Base-by-base conservation (phyloP, 202 grass and related monocot species). In the Panicum virgatum region DNA sequence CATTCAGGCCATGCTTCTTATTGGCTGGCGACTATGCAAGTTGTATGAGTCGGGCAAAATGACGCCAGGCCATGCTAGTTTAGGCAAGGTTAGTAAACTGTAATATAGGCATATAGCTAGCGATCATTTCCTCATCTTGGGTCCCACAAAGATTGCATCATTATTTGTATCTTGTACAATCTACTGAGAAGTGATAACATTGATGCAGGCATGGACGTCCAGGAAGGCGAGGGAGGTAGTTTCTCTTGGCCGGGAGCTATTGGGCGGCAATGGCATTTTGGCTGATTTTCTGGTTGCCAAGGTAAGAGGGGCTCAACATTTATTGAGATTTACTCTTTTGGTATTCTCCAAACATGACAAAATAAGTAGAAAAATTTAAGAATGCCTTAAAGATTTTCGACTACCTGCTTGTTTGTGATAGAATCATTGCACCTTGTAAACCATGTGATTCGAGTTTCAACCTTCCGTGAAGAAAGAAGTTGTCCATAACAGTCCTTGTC, bases 281-380 rank as follows among this genome's bases (percentile, higher is more conserved):
- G 82, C 89, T 85, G 96, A 98, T 93, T 98, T 98, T 86, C 91
- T 96, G 44, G 93, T 98, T 19, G 96, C 96, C 20, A 98, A 98
- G 96, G 96, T 98, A 69, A 73, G 71, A 40, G 16, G n/a, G 45
- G 12, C 19, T 40, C 15, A 83, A 4, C 18, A 47, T 48, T 25
- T 64, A 34, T 5, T 34, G 77, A 39, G 22, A 26, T 38, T 51
- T 72, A 26, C 59, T 32, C 37, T 16, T 66, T 48, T 29, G 19
- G 18, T 80, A 1, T 23, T 76, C 2, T 38, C 18, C 26, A 25
- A 39, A n/a, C 61, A 69, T 69, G 75, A 23, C 9, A 68, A 12
- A 43, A 64, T 69, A 23, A 2, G 66, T 47, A 15, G 27, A 39
- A 56, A 56, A 47, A 64, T 64, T 40, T 0, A 20, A 58, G 10